These are phyloP conservation scores for Microbotryum silenes-acaulis DNA, from an alignment of 1,284 basidiomycete species.

Conservation along the genomic window DNA sequence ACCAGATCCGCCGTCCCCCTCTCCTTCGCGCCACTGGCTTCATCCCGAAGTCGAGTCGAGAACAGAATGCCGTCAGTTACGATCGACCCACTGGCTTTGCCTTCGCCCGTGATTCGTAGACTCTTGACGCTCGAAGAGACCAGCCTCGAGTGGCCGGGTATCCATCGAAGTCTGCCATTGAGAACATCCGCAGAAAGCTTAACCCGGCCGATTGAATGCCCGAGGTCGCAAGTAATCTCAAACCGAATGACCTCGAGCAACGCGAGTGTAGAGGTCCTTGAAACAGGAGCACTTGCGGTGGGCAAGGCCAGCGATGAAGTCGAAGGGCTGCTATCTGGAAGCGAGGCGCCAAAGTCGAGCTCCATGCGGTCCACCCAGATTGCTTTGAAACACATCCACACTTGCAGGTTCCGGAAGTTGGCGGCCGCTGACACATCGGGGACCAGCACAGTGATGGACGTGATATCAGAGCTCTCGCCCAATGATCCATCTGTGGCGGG, in stretches of 20 bases:
- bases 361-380: constrained; percentile 75
- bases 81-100: not conserved
- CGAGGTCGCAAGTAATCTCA: constrained; percentile 10
- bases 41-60: constrained; percentile 7
- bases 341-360: not conserved
- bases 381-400: constrained; percentile 79
- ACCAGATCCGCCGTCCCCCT: constrained; percentile 6
- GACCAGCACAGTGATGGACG: constrained; percentile 2
- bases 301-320: too few relatives aligned
- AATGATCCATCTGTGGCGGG: constrained; percentile 2
- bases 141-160: constrained; percentile 1
- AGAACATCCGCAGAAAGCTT: not conserved
- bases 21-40: not conserved
- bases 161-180: constrained; percentile 1
- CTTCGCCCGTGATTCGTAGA: constrained; percentile 7
- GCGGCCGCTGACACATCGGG: constrained; percentile 48
- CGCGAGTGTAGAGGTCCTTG: too few relatives aligned
- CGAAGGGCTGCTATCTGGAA: not conserved
- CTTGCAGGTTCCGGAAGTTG: constrained; percentile 71
- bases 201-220: constrained; percentile 10
- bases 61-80: constrained; percentile 1
- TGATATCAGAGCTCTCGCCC: not conserved
- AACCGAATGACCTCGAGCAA: not conserved
- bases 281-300: too few relatives aligned
- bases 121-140: not conserved